Base-by-base conservation (phyloP, 208 protist species). In the Endotrypanum monterogeii region DNA sequence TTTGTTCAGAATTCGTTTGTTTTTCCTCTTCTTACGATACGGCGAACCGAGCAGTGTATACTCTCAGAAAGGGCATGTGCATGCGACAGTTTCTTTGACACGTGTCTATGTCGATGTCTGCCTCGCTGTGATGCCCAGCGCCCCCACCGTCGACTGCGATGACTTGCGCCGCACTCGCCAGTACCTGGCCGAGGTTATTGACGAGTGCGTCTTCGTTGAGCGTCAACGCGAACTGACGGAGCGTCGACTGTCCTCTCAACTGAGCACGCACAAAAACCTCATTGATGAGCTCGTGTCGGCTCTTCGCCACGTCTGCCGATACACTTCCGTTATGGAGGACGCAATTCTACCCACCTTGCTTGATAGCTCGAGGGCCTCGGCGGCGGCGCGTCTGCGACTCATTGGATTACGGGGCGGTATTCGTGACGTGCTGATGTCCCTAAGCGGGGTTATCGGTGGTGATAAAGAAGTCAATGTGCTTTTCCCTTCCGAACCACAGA, bases 121-220 rank as follows among this genome's bases (percentile, higher is more conserved):
- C 32, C 14, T 18, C 8, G 18, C 46, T 32, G 23, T 23, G 56
- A 74, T 73, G 52, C 54, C 54, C 39, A 50, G 56, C 67, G 48
- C 44, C 8, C 56, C 54, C 8, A 12, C 50, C 44, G 32, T 39
- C 16, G 11, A 30, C 35, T 69, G 52, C 2, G 72, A 81, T 44
- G 76, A 78, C 35, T 60, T 85, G 52, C 63, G 51, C 37, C 89
- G 71, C 67, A 74, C 79, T 16, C 80, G 89, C 62, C 71, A 82
- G 52, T 83, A 85, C 48, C 75, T 94, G 0, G 85, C 84, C 0
- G 90, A 94, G 62, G 85, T 94, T 0, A 88, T 94, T 68, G 90
- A 94, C 76, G 90, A 94, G 70, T 91, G 84, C 68, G 81, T 94
- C 25, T 90, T 90, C 50, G 79, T 87, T 12, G 90, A 94, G 72